Evolutionary conservation across 2,329 filamentous ascomycete species (phyloP), one percentile per base, ranked within the genome.

Genomic region (Ambrosiella beaveri): DNA sequence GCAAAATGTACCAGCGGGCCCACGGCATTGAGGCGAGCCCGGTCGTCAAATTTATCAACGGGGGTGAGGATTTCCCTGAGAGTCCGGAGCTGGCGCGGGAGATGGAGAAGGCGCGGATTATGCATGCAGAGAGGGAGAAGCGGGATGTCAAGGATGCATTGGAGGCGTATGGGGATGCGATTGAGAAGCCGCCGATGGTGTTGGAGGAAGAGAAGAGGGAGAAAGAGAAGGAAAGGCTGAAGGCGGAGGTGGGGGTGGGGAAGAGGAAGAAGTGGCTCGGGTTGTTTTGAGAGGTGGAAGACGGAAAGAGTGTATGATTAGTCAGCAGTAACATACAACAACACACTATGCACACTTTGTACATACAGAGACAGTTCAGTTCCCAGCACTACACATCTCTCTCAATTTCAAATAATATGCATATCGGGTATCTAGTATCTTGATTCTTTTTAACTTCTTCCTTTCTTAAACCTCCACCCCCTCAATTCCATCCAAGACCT

Each of bases 401-500:
- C 27, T 27, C 27, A 27, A 27, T 27, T 27, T 27, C 27, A 27
- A 27, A 27, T 27, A 27, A 27, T 27, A 27, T 41, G 40, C 4
- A 47, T 35, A 47, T 36, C 39, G 53, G 53, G 54, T 53, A 60
- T 60, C 50, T 57, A 35, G 40, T 60, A 8, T 54, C 9, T 15
- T 40, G 5, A 12, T 39, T 55, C 52, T 41, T 39, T 36, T 49
- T 50, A 49, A 47, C 54, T 13, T 5, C 54, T 13, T 27, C 11
- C 19, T 40, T 11, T 54, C 53, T 72, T 85, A 63, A 74, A 73
- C 69, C 62, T 89, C 85, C 50, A 93, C 86, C 15, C 77, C 80
- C 62, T 90, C 84, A 63, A 97, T 71, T 0, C 85, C 90, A 62
- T 85, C 81, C 66, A 97, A 74, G 5, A 96, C 85, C 69, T 96